Conservation (phyloP, 2,329 filamentous ascomycete genomes). For the Dactylella cylindrospora region DNA sequence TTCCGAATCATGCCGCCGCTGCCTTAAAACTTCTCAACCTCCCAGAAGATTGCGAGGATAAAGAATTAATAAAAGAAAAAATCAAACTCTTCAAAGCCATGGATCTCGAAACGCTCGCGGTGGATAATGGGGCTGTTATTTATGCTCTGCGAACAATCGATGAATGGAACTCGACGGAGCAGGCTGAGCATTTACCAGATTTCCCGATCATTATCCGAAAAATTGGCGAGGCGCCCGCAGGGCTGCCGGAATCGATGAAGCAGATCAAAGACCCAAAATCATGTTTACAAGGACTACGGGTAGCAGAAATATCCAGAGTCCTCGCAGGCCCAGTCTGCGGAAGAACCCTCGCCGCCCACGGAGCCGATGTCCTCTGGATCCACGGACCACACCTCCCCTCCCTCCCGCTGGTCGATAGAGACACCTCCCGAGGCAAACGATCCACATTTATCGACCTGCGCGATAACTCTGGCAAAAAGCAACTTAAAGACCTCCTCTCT, state of each 20-base stretch:
- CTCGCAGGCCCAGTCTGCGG: conserved; percentile 53
- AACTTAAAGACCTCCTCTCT: conserved; percentile 50
- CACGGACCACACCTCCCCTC: conserved; percentile 52
- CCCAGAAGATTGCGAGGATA: conserved; percentile 49
- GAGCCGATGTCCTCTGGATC: conserved; percentile 54
- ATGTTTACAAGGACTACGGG: conserved; percentile 54
- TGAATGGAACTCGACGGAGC: conserved; percentile 59
- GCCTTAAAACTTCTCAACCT: conserved; percentile 56
- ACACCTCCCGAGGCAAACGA: conserved; percentile 52
- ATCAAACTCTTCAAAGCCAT: conserved; percentile 53
- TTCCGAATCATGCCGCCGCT: conserved; percentile 57
- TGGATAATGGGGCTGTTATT: conserved; percentile 54
- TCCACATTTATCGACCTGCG: conserved; percentile 52
- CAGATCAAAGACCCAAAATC: conserved; percentile 5
- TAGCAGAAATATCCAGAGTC: conserved; percentile 52
- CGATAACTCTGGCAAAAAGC: conserved; percentile 45
- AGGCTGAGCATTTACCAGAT: conserved; percentile 54
- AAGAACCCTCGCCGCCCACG: conserved; percentile 52
- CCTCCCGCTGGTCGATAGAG: conserved; percentile 51
- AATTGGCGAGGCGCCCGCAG: conserved; percentile 47
- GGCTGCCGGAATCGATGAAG: conserved; percentile 46
- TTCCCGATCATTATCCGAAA: conserved; percentile 56
- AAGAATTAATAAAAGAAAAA: conserved; percentile 53
- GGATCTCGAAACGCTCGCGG: conserved; percentile 57
- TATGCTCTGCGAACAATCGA: conserved; percentile 57